Evolutionary conservation across 1,284 basidiomycete species (phyloP).

Genomic region (Cryptococcus sp.): DNA sequence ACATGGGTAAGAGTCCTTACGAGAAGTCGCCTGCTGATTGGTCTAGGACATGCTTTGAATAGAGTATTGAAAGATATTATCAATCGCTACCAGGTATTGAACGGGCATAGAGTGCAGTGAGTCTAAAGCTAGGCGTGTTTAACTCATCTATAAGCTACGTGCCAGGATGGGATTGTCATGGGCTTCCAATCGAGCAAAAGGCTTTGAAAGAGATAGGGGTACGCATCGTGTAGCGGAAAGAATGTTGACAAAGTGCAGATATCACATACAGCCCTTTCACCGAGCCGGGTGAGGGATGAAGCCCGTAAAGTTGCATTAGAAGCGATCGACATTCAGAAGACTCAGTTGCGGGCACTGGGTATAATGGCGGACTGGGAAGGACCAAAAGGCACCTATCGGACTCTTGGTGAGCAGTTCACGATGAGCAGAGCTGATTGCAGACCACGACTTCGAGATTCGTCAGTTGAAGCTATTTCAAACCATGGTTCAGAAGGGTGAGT

Average conservation of each 20-base stretch:
- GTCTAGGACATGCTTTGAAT: conserved; percentile 88
- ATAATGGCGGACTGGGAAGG: conserved; percentile 91
- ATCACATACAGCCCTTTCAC: conserved; percentile 58
- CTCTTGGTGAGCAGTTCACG: conserved; percentile 64
- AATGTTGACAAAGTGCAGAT: conserved; percentile 23
- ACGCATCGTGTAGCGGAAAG: conserved; percentile 27
- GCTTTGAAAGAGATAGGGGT: conserved; percentile 76
- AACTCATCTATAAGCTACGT: conserved; percentile 64
- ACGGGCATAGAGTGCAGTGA: conserved; percentile 79
- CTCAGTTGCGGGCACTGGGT: conserved; percentile 78
- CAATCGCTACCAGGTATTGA: conserved; percentile 80
- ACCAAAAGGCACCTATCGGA: conserved; percentile 75
- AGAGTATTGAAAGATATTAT: conserved; percentile 97
- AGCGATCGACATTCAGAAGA: conserved; percentile 75
- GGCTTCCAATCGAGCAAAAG: conserved; percentile 94
- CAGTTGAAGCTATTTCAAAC: conserved; percentile 83
- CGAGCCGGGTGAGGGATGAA: conserved; percentile 67
- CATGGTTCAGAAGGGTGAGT: conserved; percentile 80
- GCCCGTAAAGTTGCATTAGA: conserved; percentile 73
- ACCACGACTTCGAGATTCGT: conserved; percentile 81
- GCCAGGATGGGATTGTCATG: conserved; percentile 99
- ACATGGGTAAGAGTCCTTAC: conserved; percentile 92
- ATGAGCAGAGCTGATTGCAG: conserved; percentile 52
- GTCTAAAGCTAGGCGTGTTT: conserved; percentile 34
- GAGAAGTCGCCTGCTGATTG: not conserved